Base-by-base conservation (phyloP, 768 basidiomycete species). In the Russula griseocarnosa region DNA sequence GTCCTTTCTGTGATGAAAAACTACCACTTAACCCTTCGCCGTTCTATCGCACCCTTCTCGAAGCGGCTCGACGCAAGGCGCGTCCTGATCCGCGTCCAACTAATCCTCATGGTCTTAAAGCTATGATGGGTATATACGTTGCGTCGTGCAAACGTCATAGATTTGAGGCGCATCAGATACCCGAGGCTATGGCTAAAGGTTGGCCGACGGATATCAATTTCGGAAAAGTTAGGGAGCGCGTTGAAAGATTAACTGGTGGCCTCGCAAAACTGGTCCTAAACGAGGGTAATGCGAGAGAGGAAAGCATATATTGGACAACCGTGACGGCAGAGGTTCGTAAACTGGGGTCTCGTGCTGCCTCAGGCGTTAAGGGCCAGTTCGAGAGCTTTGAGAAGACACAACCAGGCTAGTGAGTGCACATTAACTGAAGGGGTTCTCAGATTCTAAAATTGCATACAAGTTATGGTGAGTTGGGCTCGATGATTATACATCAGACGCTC, bases 381-480 rank as follows among this genome's bases (percentile, higher is more conserved):
- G 80, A 82, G 20, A 89, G 77, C 67, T 95, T 95, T 69, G 83
- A 91, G 68, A 88, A 86, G 75, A 84, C 85, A 5, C 89, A 92
- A 69, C 92, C 93, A 30, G 93, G 94, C 76, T 96, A 94, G 93
- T 96, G 71, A 76, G 92, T 82, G 18, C 38, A 24, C 30, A 30
- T 18, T 13, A 26, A 24, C 38, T 32, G 16, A 40, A 42, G 9
- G 9, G n/a, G 42, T 22, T 30, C 22, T 22, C 18, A 3, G 0
- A 40, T 18, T n/a, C 26, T 64, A 34, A 64, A 50, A 36, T 7
- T 16, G 16, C 11, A 30, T 26, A 40, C 20, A 62, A 96, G 93
- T 73, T 96, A 95, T 67, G 93, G 93, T 47, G 91, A 92, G 72
- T 80, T 86, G 42, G 93, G 93, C 13, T 89, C 87, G 6, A 80